Conservation (phyloP, 306 rosid genomes). For the Casuarina glauca region DNA sequence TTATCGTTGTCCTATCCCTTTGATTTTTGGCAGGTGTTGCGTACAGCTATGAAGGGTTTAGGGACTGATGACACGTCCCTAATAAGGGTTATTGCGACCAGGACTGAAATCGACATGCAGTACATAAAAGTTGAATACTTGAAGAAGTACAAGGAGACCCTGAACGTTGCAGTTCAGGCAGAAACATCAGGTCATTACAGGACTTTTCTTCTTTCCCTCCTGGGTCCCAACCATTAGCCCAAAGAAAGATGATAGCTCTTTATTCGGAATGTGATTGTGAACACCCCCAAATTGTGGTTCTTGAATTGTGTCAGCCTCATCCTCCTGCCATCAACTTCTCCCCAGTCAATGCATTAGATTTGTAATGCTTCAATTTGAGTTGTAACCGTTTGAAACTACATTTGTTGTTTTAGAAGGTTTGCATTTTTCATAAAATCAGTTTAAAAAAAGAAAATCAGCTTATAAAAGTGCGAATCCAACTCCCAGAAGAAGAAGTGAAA, state of each 20-base stretch:
- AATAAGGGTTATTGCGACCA: constrained; percentile 63
- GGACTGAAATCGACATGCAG: constrained; percentile 71
- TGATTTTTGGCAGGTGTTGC: constrained; percentile 47
- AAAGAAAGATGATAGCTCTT: background rate
- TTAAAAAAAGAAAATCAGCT: too few relatives aligned
- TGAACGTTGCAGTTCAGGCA: constrained; percentile 72
- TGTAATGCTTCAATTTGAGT: too few relatives aligned
- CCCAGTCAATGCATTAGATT: too few relatives aligned
- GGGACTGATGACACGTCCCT: constrained; percentile 69
- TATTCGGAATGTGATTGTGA: constrained; percentile 19
- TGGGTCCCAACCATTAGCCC: constrained; percentile 54
- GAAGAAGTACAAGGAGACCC: constrained; percentile 56
- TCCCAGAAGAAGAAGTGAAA: too few relatives aligned
- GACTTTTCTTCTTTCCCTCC: constrained; percentile 63
- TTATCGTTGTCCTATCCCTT: constrained; percentile 17
- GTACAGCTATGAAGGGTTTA: constrained; percentile 72
- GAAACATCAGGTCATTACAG: constrained; percentile 77
- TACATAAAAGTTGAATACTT: constrained; percentile 66
- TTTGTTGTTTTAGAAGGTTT: too few relatives aligned
- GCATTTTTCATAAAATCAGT: too few relatives aligned
- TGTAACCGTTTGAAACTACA: too few relatives aligned
- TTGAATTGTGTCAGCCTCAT: too few relatives aligned
- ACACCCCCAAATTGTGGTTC: constrained; percentile 1
- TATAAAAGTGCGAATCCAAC: too few relatives aligned
- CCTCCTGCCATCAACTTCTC: too few relatives aligned